A percentile compares a stretch with the other conserved stretches of the same genome.
phyloP scores from a whole-genome alignment of 371 early-diverging fungal genomes.

The Phascolomyces articulosus region DNA sequence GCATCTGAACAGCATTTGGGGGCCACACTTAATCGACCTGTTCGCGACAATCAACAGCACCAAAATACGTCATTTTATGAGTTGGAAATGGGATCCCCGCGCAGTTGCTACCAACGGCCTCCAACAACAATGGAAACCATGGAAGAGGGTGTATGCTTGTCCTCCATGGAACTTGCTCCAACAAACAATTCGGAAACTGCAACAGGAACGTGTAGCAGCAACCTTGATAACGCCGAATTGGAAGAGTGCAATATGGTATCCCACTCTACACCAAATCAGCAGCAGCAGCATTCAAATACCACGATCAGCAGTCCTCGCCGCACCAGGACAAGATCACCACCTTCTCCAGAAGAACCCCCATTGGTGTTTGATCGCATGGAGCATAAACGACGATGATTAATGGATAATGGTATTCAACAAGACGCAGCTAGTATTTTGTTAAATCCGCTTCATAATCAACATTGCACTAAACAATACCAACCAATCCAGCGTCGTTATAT shows the following conservation, averaged over 20 bases:
- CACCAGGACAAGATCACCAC: background rate
- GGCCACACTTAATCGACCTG: slow-evolving; percentile 25
- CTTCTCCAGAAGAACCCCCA: slow-evolving; percentile 7
- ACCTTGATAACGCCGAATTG: slow-evolving; percentile 26
- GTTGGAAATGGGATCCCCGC: slow-evolving; percentile 19
- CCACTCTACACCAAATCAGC: slow-evolving; percentile 2
- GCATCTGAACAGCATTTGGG: slow-evolving; percentile 24
- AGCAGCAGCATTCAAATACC: background rate
- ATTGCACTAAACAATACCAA: background rate
- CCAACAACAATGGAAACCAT: slow-evolving; percentile 11
- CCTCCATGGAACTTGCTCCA: slow-evolving; percentile 22
- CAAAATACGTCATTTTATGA: slow-evolving; percentile 8
- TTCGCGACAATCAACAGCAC: slow-evolving; percentile 11
- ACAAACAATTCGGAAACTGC: background rate
- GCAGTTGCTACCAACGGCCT: slow-evolving; percentile 8
- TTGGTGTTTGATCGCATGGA: slow-evolving; percentile 14
- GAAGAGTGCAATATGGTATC: slow-evolving; percentile 26
- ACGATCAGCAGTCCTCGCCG: background rate
- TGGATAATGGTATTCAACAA: too few species aligned
- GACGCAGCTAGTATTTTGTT: background rate
- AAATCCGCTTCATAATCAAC: background rate
- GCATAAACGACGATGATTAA: slow-evolving; percentile 8
- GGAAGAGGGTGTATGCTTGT: background rate
- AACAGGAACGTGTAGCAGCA: background rate
- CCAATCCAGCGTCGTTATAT: background rate